phyloP scores from a whole-genome alignment of 1,139 yeast species.

The Barnettozyma hawaiiensis region DNA sequence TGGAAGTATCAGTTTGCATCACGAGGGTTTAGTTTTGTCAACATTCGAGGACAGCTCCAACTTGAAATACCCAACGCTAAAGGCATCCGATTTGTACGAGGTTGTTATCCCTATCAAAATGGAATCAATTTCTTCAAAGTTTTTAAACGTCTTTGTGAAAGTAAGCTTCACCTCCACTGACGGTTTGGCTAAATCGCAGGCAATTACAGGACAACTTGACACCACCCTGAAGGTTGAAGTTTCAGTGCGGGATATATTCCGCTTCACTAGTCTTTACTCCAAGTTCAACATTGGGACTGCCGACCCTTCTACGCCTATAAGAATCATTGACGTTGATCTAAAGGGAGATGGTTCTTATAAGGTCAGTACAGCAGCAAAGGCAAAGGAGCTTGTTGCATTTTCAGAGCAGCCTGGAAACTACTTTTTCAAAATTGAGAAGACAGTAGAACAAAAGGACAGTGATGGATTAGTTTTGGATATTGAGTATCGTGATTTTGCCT shows the following conservation, averaged over 20 bases:
- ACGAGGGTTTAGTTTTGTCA: neutral
- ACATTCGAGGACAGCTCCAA: conserved; percentile 2
- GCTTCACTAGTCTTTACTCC: conserved; percentile 49
- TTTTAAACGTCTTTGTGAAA: conserved; percentile 28
- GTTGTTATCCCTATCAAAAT: conserved; percentile 22
- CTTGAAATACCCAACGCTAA: conserved; percentile 5
- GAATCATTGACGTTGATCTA: conserved; percentile 44
- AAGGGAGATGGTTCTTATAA: conserved; percentile 36
- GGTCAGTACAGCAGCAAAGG: conserved; percentile 32
- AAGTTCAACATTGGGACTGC: conserved; percentile 65
- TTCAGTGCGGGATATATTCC: conserved; percentile 72
- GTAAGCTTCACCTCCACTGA: conserved; percentile 30
- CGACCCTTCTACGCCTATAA: conserved; percentile 45
- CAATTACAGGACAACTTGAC: conserved; percentile 36
- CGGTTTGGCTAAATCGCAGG: conserved; percentile 18
- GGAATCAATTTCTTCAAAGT: conserved; percentile 5
- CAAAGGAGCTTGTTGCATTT: conserved; percentile 43
- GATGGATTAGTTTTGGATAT: conserved; percentile 41
- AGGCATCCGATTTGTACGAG: conserved; percentile 16
- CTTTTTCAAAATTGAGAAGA: conserved; percentile 45
- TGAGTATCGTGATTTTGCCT: conserved; percentile 39
- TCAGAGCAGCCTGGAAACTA: conserved; percentile 66
- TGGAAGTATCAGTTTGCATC: conserved; percentile 5
- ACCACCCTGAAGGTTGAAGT: conserved; percentile 56
- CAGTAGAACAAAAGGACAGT: conserved; percentile 19